Evolutionary conservation across 768 basidiomycete species (phyloP).

Genomic region (Podaxis rugospora): DNA sequence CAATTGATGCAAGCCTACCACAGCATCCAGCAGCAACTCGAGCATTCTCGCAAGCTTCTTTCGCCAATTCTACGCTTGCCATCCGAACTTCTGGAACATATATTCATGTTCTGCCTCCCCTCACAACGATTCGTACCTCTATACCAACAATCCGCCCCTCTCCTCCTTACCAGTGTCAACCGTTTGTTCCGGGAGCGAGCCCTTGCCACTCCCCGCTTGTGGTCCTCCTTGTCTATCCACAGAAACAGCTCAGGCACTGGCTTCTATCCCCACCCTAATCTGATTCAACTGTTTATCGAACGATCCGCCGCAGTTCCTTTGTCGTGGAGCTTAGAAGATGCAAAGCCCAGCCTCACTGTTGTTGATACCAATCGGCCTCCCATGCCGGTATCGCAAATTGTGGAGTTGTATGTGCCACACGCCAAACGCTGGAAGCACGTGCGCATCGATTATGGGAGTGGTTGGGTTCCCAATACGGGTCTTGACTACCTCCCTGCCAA

Average conservation of each 20-base stretch:
- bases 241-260: slow-evolving; percentile 8
- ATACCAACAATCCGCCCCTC: slow-evolving; percentile 8
- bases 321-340: slow-evolving; percentile 21
- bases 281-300: slow-evolving; percentile 20
- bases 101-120: slow-evolving; percentile 10
- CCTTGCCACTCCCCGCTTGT: slow-evolving; percentile 15
- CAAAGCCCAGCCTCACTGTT: slow-evolving; percentile 8
- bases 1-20: neutral
- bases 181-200: slow-evolving; percentile 13
- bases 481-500: slow-evolving; percentile 12
- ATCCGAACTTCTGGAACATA: slow-evolving; percentile 4
- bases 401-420: slow-evolving; percentile 23
- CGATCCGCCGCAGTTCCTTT: slow-evolving; percentile 22
- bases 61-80: slow-evolving; percentile 8
- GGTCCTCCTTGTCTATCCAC: slow-evolving; percentile 19
- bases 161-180: slow-evolving; percentile 12
- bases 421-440: slow-evolving; percentile 22
- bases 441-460: slow-evolving; percentile 19
- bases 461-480: slow-evolving; percentile 15
- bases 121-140: slow-evolving; percentile 9
- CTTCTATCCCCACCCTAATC: slow-evolving; percentile 9
- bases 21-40: slow-evolving; percentile 6
- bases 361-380: slow-evolving; percentile 12
- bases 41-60: slow-evolving; percentile 12
- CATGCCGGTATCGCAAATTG: slow-evolving; percentile 15